These are phyloP conservation scores for Pseudogymnoascus destructans DNA, from an alignment of 2,329 filamentous ascomycete species.

Conservation along the genomic window DNA sequence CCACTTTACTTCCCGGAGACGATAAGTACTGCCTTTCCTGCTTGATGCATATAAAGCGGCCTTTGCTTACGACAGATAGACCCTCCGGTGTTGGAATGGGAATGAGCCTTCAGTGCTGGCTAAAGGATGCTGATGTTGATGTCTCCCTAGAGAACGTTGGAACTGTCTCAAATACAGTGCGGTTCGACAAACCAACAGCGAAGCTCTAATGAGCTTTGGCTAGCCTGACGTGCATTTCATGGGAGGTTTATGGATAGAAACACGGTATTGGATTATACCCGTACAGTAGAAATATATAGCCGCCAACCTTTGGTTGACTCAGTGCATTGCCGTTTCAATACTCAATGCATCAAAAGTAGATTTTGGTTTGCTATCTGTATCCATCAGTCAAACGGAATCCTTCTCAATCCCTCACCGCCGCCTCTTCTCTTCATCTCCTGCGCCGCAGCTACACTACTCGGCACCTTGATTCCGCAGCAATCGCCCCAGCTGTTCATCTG, in stretches of 20 bases:
- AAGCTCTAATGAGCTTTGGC: constrained; percentile 24
- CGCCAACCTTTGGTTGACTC: background rate
- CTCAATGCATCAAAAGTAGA: background rate
- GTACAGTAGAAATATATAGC: constrained; percentile 1
- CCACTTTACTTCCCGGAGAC: constrained; percentile 50
- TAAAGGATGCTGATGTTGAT: constrained; percentile 57
- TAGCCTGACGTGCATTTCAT: background rate
- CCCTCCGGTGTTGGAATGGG: constrained; percentile 62
- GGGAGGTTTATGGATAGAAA: constrained; percentile 8
- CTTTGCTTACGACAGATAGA: constrained; percentile 24
- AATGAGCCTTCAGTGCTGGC: constrained; percentile 50
- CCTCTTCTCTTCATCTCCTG: constrained; percentile 72
- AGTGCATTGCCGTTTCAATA: background rate
- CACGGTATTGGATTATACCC: constrained; percentile 6
- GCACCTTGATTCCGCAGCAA: constrained; percentile 96
- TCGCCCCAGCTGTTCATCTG: constrained; percentile 73
- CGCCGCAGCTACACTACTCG: constrained; percentile 81
- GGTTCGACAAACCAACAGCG: constrained; percentile 29
- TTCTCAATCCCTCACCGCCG: constrained; percentile 46
- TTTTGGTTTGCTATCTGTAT: background rate
- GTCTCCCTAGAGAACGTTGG: constrained; percentile 55
- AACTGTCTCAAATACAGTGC: constrained; percentile 40
- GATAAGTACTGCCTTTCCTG: constrained; percentile 27
- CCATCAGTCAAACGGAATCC: constrained; percentile 66
- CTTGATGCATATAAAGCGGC: background rate